A percentile compares a stretch with the other conserved stretches of the same genome.
phyloP scores from a whole-genome alignment of 2,329 filamentous ascomycete genomes.

The Beauveria rudraprayagi region DNA sequence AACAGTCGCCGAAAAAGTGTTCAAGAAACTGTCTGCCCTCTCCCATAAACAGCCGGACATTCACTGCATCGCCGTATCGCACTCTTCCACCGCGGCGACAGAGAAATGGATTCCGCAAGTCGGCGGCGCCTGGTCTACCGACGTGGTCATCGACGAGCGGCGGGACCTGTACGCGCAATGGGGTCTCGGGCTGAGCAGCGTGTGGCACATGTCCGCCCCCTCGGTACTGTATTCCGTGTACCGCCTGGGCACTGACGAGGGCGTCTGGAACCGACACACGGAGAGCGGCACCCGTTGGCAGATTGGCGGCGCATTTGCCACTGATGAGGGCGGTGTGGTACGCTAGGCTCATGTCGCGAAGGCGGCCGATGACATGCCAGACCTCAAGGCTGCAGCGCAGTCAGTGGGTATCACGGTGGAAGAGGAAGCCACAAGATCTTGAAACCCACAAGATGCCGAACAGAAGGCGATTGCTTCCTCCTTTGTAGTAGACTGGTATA shows the following conservation, averaged over 20 bases:
- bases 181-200: constrained; percentile 54
- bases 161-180: constrained; percentile 55
- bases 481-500: too few species aligned
- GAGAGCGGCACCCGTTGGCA: constrained; percentile 64
- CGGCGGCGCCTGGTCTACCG: constrained; percentile 48
- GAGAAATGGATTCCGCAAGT: constrained; percentile 49
- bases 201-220: constrained; percentile 56
- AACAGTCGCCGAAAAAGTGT: constrained; percentile 61
- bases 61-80: constrained; percentile 55
- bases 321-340: constrained; percentile 24
- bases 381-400: constrained; percentile 22
- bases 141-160: constrained; percentile 52
- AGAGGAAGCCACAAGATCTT: not conserved
- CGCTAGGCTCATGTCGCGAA: constrained; percentile 24
- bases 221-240: constrained; percentile 47
- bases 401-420: constrained; percentile 17
- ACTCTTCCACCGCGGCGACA: constrained; percentile 45
- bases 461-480: too few species aligned
- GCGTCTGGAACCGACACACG: constrained; percentile 57
- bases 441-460: not conserved
- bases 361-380: constrained; percentile 24
- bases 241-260: constrained; percentile 50
- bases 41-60: constrained; percentile 42
- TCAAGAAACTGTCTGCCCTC: constrained; percentile 43
- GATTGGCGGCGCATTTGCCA: constrained; percentile 55